Conservation (phyloP, 73 alveolate species). For the Stentor roeselii region DNA sequence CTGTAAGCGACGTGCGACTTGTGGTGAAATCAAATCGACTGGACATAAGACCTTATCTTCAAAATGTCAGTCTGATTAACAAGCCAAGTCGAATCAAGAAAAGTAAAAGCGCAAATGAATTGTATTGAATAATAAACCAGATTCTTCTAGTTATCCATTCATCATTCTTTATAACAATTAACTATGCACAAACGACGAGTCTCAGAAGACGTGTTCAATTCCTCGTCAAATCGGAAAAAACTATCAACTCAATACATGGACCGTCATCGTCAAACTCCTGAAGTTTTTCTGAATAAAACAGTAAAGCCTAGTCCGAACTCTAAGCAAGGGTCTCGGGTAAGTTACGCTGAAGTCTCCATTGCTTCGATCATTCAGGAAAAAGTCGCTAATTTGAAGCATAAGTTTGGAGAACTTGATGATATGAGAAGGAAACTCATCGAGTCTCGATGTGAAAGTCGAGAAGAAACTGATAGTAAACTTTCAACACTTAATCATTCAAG, state of each 20-base stretch:
- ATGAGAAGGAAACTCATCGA: background rate
- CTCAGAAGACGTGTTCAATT: background rate
- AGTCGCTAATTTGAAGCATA: background rate
- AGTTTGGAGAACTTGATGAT: background rate
- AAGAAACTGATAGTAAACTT: background rate
- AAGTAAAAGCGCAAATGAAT: too few species aligned
- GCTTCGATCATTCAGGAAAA: background rate
- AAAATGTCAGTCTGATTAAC: too few species aligned
- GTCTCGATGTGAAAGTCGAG: background rate
- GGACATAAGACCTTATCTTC: too few species aligned
- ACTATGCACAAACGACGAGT: conserved; percentile 1
- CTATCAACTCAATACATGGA: background rate
- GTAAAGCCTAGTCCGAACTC: background rate
- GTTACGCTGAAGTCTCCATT: background rate
- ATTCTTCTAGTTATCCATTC: too few species aligned
- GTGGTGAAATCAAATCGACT: too few species aligned
- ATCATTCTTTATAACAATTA: too few species aligned
- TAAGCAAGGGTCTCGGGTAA: too few species aligned
- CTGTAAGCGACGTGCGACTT: too few species aligned
- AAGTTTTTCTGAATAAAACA: background rate
- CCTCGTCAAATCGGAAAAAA: background rate
- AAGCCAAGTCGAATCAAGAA: too few species aligned
- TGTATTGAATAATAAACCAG: too few species aligned
- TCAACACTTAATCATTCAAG: background rate
- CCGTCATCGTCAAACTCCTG: background rate